A percentile compares a stretch with the other conserved stretches of the same genome.
Evolutionary conservation across 2,329 filamentous ascomycete genomes (phyloP).

Genomic region (Scytalidium lignicola): DNA sequence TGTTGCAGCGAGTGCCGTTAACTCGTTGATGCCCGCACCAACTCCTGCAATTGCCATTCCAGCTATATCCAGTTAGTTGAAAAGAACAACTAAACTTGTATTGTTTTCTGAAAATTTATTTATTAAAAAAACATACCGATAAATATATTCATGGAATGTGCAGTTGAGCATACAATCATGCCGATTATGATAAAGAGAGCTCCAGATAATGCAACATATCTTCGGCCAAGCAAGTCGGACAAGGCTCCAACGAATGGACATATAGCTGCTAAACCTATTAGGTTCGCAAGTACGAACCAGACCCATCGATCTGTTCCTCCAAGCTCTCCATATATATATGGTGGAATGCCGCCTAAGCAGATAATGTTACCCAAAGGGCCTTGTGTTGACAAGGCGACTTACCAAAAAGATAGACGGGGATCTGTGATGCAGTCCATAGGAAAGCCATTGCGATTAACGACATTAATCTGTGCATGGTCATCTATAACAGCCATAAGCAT

Average conservation of each 20-base stretch:
- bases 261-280: constrained; percentile 51
- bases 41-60: constrained; percentile 52
- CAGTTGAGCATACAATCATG: constrained; percentile 53
- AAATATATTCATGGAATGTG: constrained; percentile 54
- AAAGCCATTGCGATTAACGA: constrained; percentile 53
- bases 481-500: constrained; percentile 47
- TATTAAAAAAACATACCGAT: constrained; percentile 40
- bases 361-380: background rate
- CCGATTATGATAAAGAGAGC: constrained; percentile 49
- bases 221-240: constrained; percentile 58
- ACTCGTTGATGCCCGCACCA: constrained; percentile 62
- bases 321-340: constrained; percentile 50
- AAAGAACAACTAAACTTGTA: no score
- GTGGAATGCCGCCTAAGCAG: constrained; percentile 36
- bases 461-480: constrained; percentile 57
- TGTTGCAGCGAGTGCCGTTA: constrained; percentile 63
- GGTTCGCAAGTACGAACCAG: constrained; percentile 38
- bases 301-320: constrained; percentile 41
- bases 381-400: constrained; percentile 8
- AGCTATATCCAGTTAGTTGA: constrained; percentile 26
- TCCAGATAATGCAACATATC: constrained; percentile 52
- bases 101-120: no score
- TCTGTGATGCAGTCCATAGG: constrained; percentile 56
- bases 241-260: constrained; percentile 62
- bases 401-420: constrained; percentile 49